A percentile compares a stretch with the other conserved stretches of the same genome.
Conservation (phyloP, 2,329 filamentous ascomycete species). For the Onygenales sp. region DNA sequence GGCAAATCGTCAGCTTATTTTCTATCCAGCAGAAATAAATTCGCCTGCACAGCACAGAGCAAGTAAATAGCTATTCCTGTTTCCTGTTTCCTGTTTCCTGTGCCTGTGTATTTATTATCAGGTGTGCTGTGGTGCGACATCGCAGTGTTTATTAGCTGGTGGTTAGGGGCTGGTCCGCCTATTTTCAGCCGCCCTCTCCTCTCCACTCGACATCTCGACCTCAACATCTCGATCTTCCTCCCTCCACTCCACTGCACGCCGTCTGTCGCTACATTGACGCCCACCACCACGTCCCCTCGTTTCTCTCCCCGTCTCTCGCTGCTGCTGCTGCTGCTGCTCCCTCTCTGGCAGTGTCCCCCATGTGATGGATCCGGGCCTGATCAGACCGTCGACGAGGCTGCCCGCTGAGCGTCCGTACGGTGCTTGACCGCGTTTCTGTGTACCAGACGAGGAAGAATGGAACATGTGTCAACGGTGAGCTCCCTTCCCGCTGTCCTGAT, state of each 20-base stretch:
- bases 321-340: not conserved
- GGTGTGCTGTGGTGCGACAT: no score
- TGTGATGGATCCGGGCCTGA: conserved; percentile 3
- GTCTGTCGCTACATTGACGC: conserved; percentile 18
- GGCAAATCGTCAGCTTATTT: no score
- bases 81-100: no score
- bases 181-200: not conserved
- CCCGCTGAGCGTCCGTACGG: conserved; percentile 9
- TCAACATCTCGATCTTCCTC: conserved; percentile 12
- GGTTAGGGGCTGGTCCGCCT: not conserved
- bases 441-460: conserved; percentile 14
- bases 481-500: not conserved
- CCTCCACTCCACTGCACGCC: conserved; percentile 19
- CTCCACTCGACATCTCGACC: conserved; percentile 18
- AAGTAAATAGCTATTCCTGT: no score
- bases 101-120: no score
- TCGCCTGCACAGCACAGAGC: no score
- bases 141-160: not conserved
- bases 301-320: conserved; percentile 1
- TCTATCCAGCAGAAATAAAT: no score
- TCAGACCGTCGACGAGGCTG: not conserved
- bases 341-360: not conserved
- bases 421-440: conserved; percentile 5
- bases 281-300: not conserved
- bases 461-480: conserved; percentile 25